Conservation (phyloP, 2,329 filamentous ascomycete genomes). For the Verticillium klebahnii region DNA sequence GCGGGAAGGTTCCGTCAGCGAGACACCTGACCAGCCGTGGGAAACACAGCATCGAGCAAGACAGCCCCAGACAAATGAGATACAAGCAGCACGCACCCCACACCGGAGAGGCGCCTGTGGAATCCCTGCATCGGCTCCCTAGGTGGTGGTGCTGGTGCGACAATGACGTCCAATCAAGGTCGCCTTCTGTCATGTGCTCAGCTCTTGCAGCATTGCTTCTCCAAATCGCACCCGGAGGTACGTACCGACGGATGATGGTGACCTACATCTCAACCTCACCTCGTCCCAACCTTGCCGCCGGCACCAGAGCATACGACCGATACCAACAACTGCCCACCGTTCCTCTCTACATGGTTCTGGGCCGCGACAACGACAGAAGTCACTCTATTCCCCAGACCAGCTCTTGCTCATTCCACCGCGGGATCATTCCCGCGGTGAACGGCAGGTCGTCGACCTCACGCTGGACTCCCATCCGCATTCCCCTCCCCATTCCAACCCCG, state of each 20-base stretch:
- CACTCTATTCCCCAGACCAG: not conserved
- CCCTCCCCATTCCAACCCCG: constrained; percentile 25
- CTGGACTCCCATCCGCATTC: constrained; percentile 31
- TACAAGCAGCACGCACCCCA: not conserved
- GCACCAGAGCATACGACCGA: not conserved
- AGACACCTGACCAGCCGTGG: not conserved
- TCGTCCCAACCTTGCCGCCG: not conserved
- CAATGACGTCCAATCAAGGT: not conserved
- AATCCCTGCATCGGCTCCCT: not conserved
- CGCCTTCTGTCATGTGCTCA: not conserved
- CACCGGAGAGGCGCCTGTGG: not conserved
- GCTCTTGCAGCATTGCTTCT: not conserved
- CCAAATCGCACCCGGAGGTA: not conserved
- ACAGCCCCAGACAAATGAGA: not conserved
- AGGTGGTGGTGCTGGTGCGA: not conserved
- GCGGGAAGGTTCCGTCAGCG: too few relatives aligned
- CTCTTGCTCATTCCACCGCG: constrained; percentile 21
- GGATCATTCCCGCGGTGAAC: constrained; percentile 28
- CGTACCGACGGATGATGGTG: not conserved
- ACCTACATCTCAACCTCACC: not conserved
- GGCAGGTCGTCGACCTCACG: constrained; percentile 24
- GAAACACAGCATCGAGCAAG: not conserved
- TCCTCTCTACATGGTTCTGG: not conserved
- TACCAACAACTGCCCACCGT: not conserved
- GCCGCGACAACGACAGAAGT: not conserved